These are phyloP conservation scores for Chrysoporthe puriensis DNA, from an alignment of 2,329 filamentous ascomycete species.

Conservation along the genomic window DNA sequence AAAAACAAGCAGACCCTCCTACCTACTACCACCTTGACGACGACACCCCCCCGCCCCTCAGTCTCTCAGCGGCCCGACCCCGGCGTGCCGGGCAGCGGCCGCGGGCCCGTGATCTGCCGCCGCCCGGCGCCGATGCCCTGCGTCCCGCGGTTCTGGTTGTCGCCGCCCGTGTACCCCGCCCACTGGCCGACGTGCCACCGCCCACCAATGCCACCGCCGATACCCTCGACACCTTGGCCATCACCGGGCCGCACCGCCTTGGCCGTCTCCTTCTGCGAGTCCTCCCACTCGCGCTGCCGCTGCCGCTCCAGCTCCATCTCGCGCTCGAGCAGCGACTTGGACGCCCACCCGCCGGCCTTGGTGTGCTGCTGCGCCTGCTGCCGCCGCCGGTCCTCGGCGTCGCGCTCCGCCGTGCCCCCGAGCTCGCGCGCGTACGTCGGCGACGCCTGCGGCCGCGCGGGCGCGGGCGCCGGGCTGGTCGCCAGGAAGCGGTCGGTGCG, in stretches of 20 bases:
- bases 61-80: slow-evolving; percentile 3
- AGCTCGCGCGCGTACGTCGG: slow-evolving; percentile 54
- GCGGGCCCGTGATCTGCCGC: slow-evolving; percentile 78
- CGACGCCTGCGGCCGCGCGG: slow-evolving; percentile 47
- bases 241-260: slow-evolving; percentile 55
- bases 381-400: slow-evolving; percentile 64
- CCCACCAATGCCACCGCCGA: slow-evolving; percentile 68
- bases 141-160: slow-evolving; percentile 69
- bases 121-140: slow-evolving; percentile 71
- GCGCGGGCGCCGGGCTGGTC: slow-evolving; percentile 57
- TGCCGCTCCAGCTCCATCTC: slow-evolving; percentile 82
- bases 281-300: slow-evolving; percentile 80
- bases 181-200: slow-evolving; percentile 79
- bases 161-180: slow-evolving; percentile 74
- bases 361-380: slow-evolving; percentile 62
- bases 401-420: slow-evolving; percentile 64
- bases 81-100: slow-evolving; percentile 59
- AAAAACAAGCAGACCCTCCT: no score
- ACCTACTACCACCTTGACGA: no score
- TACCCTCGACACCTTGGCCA: slow-evolving; percentile 55
- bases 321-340: slow-evolving; percentile 73
- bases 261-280: slow-evolving; percentile 68
- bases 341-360: slow-evolving; percentile 65
- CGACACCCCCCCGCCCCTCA: no score
- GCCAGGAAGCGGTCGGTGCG: slow-evolving; percentile 63